phyloP scores from a whole-genome alignment of 768 basidiomycete species.

The Hygrocybe punicea region DNA sequence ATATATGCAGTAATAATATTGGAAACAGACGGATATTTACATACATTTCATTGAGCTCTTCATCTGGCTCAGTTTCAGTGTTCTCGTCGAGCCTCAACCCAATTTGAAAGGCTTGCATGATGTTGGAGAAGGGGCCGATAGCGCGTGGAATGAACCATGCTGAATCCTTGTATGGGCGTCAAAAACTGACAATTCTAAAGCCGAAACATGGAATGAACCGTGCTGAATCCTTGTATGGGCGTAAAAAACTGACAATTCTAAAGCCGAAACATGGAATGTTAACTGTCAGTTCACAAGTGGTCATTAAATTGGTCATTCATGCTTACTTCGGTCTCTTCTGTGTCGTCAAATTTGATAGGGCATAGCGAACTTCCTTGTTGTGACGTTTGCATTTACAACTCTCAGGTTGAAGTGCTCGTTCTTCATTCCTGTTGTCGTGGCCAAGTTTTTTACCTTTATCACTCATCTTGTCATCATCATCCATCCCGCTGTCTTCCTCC shows the following conservation, averaged over 20 bases:
- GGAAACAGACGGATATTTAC: neutral
- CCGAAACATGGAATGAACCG: neutral
- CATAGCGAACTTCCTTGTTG: too few relatives aligned
- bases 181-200: neutral
- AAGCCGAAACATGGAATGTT: neutral
- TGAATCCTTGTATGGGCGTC: neutral
- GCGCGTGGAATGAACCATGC: neutral
- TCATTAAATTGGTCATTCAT: neutral
- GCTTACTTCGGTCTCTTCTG: neutral
- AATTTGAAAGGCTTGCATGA: conserved; percentile 1
- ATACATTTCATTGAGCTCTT: neutral
- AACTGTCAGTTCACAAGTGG: neutral
- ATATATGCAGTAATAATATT: neutral
- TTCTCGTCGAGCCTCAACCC: neutral
- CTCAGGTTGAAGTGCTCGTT: too few relatives aligned
- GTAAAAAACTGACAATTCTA: neutral
- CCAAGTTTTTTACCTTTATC: too few relatives aligned
- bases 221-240: neutral
- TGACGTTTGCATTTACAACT: too few relatives aligned
- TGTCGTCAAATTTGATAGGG: neutral
- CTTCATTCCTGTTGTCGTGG: too few relatives aligned
- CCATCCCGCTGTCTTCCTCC: too few relatives aligned
- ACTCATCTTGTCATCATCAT: too few relatives aligned
- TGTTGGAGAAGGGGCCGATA: neutral
- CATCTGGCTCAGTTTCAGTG: neutral